Evolutionary conservation across 768 basidiomycete species (phyloP), one percentile per base, ranked within the genome.

Genomic region (Podaxis sp.): DNA sequence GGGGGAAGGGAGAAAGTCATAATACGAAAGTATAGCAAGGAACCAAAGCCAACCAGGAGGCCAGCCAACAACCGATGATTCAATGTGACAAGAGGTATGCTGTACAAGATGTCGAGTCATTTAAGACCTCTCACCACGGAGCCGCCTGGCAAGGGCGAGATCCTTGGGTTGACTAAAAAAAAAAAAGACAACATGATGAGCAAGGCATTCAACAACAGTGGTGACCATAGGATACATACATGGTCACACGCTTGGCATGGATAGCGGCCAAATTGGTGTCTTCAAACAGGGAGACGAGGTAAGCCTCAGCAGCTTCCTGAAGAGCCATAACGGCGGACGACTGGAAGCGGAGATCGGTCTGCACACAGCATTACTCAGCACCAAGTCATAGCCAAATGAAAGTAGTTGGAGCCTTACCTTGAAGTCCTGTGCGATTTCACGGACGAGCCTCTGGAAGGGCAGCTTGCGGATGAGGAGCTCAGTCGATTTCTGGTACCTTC

Each of bases 401-500:
- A 42, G 50, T 16, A 28, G 23, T 46, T 32, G 48, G 27, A 32
- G 57, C 67, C 78, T 32, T 61, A 88, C 90, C 88, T 95, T 95
- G 85, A 95, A 94, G 76, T 93, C 93, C 76, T 94, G 92, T n/a
- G 92, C 92, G 67, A 95, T 94, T 79, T 95, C 90, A 82, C 93
- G 93, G 65, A 98, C 95, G 69, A 98, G 87, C 69, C 95, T 86
- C 80, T 98, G 95, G 94, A 98, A 98, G 67, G 96, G 96, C 64
- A 98, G 91, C 88, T 98, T 98, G 81, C 96, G 86, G 84, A 98
- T 98, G 70, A 98, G 87, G 67, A 99, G 89, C 84, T 98, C 96
- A 65, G 96, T 98, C 63, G 93, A 95, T 83, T 97, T 97, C 78
- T 98, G 95, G 84, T 98, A 97, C 76, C 95, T 85, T 73, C 96